A percentile compares a stretch with the other conserved stretches of the same genome.
Conservation (phyloP, 1,284 basidiomycete genomes). For the Ganoderma multipileum region DNA sequence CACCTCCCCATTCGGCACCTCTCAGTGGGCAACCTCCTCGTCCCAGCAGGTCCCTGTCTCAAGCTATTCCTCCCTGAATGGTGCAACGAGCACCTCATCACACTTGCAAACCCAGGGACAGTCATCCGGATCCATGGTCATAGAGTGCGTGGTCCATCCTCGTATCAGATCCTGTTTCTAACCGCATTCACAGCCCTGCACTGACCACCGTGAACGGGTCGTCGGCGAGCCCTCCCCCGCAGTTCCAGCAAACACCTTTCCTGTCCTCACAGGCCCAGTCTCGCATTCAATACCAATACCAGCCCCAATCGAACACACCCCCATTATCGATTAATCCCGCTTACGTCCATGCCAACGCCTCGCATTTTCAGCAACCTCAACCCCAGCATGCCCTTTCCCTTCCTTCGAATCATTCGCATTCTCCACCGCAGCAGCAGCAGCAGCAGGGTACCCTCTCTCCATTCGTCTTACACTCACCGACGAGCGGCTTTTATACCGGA, state of each 20-base stretch:
- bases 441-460: slow-evolving; percentile 70
- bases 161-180: slow-evolving; percentile 9
- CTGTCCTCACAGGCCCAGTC: slow-evolving; percentile 41
- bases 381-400: slow-evolving; percentile 39
- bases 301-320: slow-evolving; percentile 45
- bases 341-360: slow-evolving; percentile 40
- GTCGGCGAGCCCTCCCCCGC: slow-evolving; percentile 41
- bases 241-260: slow-evolving; percentile 44
- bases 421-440: slow-evolving; percentile 40
- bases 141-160: slow-evolving; percentile 52
- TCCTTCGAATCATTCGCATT: slow-evolving; percentile 35
- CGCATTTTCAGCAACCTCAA: slow-evolving; percentile 45
- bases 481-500: slow-evolving; percentile 44
- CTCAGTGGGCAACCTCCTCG: slow-evolving; percentile 50
- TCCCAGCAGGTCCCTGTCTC: slow-evolving; percentile 65
- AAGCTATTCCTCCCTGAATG: slow-evolving; percentile 76
- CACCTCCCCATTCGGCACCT: slow-evolving; percentile 55
- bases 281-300: slow-evolving; percentile 47
- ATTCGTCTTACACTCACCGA: slow-evolving; percentile 66
- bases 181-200: slow-evolving; percentile 49
- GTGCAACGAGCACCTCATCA: slow-evolving; percentile 57
- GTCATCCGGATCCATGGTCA: slow-evolving; percentile 46
- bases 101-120: slow-evolving; percentile 37
- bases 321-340: slow-evolving; percentile 44
- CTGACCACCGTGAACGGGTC: slow-evolving; percentile 55